These are phyloP conservation scores for Ajuga chamaepitys DNA, from an alignment of 257 asterid species.

Conservation along the genomic window DNA sequence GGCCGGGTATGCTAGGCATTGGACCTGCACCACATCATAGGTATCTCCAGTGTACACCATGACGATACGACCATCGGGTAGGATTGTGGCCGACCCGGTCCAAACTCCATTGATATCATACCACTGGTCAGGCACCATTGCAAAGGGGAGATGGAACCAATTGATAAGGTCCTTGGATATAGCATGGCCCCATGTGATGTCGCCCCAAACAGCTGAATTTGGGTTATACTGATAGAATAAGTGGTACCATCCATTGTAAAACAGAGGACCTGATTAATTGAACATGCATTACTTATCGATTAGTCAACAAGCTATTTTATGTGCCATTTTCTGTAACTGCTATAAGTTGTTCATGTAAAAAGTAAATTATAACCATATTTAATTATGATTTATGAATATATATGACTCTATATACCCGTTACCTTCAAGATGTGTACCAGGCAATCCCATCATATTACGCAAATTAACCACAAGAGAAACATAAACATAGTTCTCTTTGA, in stretches of 20 bases:
- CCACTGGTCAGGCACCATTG: constrained; percentile 59
- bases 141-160: constrained; percentile 59
- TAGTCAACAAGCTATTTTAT: no score
- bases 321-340: no score
- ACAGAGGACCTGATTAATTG: constrained; percentile 48
- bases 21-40: constrained; percentile 52
- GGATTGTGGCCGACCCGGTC: constrained; percentile 80
- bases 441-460: no score
- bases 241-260: constrained; percentile 74
- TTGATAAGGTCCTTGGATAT: constrained; percentile 60
- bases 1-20: constrained; percentile 61
- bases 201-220: constrained; percentile 68
- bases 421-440: no score
- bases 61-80: constrained; percentile 48
- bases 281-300: neutral
- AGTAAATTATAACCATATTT: no score
- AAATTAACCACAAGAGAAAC: no score
- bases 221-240: constrained; percentile 78
- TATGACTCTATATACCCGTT: no score
- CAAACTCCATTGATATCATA: constrained; percentile 70
- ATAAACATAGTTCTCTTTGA: no score
- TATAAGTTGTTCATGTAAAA: no score
- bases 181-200: constrained; percentile 77
- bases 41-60: constrained; percentile 70
- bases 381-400: no score